Conservation (phyloP, 331 rosid genomes). For the Prunus yedoensis region DNA sequence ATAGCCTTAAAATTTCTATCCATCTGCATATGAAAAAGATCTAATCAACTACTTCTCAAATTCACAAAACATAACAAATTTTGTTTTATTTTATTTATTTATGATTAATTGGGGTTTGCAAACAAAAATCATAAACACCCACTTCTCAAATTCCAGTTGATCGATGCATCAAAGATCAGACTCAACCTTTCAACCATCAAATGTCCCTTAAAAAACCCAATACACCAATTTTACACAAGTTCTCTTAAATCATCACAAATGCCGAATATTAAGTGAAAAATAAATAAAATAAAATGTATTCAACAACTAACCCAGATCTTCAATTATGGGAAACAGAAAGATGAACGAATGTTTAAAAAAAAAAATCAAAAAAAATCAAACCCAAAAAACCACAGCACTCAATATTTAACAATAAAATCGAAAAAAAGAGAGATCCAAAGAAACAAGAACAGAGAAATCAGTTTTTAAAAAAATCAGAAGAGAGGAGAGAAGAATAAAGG, state of each 20-base stretch:
- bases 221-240: no score
- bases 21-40: neutral
- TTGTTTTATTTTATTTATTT: neutral
- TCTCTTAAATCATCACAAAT: neutral
- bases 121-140: neutral
- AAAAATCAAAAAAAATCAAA: no score
- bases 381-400: no score
- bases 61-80: neutral
- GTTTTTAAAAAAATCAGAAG: no score
- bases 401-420: no score
- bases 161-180: constrained; percentile 22
- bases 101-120: neutral
- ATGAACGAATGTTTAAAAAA: no score
- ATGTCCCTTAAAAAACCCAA: neutral
- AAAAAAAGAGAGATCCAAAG: no score
- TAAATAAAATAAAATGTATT: no score
- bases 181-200: constrained; percentile 5
- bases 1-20: neutral
- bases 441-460: no score
- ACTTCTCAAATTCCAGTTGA: constrained; percentile 2
- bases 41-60: neutral
- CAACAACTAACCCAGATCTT: no score
- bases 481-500: no score
- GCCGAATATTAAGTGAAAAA: neutral
- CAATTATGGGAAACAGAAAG: no score